These are phyloP conservation scores for Colletotrichum sp. DNA, from an alignment of 2,329 filamentous ascomycete genomes.

Conservation along the genomic window DNA sequence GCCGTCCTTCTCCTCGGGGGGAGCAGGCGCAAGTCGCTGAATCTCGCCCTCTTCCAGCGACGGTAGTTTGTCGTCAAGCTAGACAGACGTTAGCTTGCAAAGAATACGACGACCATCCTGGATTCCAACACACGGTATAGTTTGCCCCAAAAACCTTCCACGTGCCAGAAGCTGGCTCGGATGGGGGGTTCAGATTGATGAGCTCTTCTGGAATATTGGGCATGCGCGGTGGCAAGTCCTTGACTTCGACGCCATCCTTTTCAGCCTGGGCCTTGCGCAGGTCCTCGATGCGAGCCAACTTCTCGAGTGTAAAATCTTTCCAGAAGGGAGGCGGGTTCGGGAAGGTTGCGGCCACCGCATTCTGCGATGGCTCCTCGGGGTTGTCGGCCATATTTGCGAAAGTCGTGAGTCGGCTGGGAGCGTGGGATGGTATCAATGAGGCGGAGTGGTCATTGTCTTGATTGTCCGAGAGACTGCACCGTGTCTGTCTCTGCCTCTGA, in stretches of 20 bases:
- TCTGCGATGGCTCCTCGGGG: slow-evolving; percentile 43
- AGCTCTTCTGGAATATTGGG: slow-evolving; percentile 72
- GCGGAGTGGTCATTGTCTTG: background rate
- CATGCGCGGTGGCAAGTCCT: slow-evolving; percentile 33
- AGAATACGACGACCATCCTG: accelerated
- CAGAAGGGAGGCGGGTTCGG: slow-evolving; percentile 91
- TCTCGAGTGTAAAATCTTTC: slow-evolving; percentile 82
- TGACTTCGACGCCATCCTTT: slow-evolving; percentile 26
- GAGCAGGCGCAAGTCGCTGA: slow-evolving; percentile 44
- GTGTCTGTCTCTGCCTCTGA: background rate
- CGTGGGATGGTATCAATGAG: background rate
- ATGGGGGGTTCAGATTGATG: slow-evolving; percentile 79
- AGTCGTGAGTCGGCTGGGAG: background rate
- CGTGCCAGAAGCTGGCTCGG: slow-evolving; percentile 70
- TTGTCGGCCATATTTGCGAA: slow-evolving; percentile 60
- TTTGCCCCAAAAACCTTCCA: slow-evolving; percentile 78
- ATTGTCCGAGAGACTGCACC: background rate
- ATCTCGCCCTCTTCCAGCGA: slow-evolving; percentile 75
- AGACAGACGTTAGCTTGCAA: background rate
- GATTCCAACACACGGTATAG: slow-evolving; percentile 53
- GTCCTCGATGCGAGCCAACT: slow-evolving; percentile 61
- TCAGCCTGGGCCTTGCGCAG: slow-evolving; percentile 45
- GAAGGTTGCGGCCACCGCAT: slow-evolving; percentile 68
- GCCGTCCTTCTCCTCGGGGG: slow-evolving; percentile 49
- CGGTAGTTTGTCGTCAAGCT: slow-evolving; percentile 67